Conservation (phyloP, 208 protist genomes). For the Leishmania aethiopica region DNA sequence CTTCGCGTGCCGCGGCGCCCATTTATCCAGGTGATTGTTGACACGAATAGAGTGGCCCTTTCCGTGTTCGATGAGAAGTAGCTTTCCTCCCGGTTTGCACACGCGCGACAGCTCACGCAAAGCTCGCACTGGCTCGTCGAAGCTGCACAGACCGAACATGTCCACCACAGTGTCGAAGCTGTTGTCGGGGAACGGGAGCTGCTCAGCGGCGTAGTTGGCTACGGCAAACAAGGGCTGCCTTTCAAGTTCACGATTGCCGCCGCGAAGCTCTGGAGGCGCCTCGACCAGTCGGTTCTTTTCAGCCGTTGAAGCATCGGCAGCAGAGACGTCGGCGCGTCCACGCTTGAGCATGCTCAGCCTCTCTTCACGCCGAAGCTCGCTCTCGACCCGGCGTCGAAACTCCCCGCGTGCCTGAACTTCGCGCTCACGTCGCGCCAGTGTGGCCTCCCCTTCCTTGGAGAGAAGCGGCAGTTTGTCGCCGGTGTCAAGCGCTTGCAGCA, state of each 20-base stretch:
- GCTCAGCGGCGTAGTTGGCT: slow-evolving; percentile 78
- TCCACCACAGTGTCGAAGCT: slow-evolving; percentile 92
- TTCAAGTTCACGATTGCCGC: slow-evolving; percentile 11
- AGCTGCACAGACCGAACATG: slow-evolving; percentile 92
- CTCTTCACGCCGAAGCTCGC: slow-evolving; percentile 28
- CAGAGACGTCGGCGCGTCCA: neutral
- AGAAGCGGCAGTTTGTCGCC: slow-evolving; percentile 59
- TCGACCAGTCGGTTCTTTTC: neutral
- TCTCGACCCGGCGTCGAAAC: slow-evolving; percentile 25
- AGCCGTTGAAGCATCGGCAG: neutral
- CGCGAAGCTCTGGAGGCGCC: slow-evolving; percentile 16
- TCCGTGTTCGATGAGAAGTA: slow-evolving; percentile 91
- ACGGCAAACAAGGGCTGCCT: slow-evolving; percentile 66
- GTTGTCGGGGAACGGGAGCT: slow-evolving; percentile 86
- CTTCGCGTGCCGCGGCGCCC: slow-evolving; percentile 81
- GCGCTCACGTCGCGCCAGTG: slow-evolving; percentile 39
- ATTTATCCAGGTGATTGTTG: slow-evolving; percentile 86
- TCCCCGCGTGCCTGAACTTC: slow-evolving; percentile 21
- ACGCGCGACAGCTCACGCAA: slow-evolving; percentile 90
- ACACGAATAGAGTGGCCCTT: slow-evolving; percentile 61
- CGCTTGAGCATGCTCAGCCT: slow-evolving; percentile 22
- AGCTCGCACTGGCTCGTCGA: slow-evolving; percentile 89
- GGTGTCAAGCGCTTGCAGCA: slow-evolving; percentile 41
- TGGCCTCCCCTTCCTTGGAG: slow-evolving; percentile 36
- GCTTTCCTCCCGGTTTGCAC: slow-evolving; percentile 84